phyloP scores from a whole-genome alignment of 192 early-diverging fungal species.

The Glomus cerebriforme region DNA sequence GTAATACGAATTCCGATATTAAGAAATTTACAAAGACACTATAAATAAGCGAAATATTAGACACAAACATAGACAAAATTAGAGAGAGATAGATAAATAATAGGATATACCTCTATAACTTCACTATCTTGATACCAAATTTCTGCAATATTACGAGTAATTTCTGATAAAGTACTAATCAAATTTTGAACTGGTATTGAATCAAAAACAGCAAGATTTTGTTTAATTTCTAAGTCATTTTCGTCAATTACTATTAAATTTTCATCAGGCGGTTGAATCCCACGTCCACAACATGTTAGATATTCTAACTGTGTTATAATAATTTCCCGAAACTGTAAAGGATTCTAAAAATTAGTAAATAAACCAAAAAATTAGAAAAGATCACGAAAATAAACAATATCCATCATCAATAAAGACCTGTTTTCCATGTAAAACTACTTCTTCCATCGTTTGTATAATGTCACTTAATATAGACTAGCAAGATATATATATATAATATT shows the following conservation, averaged over 20 bases:
- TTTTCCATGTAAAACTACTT: slow-evolving; percentile 1
- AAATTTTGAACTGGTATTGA: slow-evolving; percentile 40
- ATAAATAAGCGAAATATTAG: background rate
- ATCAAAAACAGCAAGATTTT: background rate
- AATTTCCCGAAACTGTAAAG: background rate
- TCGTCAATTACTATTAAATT: slow-evolving; percentile 41
- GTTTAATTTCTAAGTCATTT: slow-evolving; percentile 30
- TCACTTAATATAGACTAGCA: slow-evolving; percentile 14
- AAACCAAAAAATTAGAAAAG: background rate
- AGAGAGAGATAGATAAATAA: background rate
- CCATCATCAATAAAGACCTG: slow-evolving; percentile 21
- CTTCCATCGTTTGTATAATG: slow-evolving; percentile 7
- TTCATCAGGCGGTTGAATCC: slow-evolving; percentile 55
- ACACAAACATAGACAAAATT: background rate
- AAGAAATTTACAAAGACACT: slow-evolving; percentile 50
- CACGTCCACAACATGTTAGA: slow-evolving; percentile 52
- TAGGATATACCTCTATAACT: slow-evolving; percentile 37
- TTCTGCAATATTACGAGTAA: slow-evolving; percentile 40
- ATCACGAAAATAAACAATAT: background rate
- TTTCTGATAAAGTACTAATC: slow-evolving; percentile 45
- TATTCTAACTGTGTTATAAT: slow-evolving; percentile 51
- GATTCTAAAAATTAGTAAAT: background rate
- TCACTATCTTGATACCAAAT: slow-evolving; percentile 50
- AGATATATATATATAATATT: background rate
- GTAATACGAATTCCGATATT: slow-evolving; percentile 51